Evolutionary conservation across 371 early-diverging fungal species (phyloP).

Genomic region (Capillidium rhysosporum): DNA sequence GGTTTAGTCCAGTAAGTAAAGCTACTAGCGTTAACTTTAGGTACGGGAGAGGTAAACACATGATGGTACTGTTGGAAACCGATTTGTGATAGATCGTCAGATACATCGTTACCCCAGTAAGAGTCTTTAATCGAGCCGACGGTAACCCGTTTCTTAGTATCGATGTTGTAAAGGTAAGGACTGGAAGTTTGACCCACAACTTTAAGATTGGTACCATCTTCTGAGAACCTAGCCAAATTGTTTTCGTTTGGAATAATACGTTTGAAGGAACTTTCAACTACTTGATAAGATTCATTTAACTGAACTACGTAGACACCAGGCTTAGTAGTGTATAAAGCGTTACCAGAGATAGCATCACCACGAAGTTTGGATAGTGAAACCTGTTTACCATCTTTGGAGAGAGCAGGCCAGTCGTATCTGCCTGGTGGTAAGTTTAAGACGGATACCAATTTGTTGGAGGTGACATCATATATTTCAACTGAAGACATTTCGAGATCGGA

Average conservation of each 20-base stretch:
- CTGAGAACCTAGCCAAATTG: not conserved
- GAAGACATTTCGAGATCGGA: not conserved
- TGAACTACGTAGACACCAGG: not conserved
- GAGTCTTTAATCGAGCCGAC: not conserved
- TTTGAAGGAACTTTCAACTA: not conserved
- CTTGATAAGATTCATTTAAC: not conserved
- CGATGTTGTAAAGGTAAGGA: not conserved
- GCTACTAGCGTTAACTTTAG: not conserved
- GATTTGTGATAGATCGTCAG: not conserved
- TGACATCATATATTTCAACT: not conserved
- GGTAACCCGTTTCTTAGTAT: not conserved
- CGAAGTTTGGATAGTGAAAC: not conserved
- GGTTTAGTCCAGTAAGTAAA: not conserved
- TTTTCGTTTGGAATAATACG: not conserved
- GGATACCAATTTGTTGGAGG: not conserved
- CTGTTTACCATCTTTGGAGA: not conserved
- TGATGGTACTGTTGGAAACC: not conserved
- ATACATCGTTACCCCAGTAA: not conserved
- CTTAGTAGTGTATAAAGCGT: not conserved
- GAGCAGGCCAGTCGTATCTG: not conserved
- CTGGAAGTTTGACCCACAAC: not conserved
- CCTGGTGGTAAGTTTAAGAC: not conserved
- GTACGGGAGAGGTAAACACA: not conserved
- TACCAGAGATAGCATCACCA: not conserved
- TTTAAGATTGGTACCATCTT: not conserved